Evolutionary conservation across 805 yeast species (phyloP).

Genomic region (baker's yeast (Saccharomyces cerevisiae)): DNA sequence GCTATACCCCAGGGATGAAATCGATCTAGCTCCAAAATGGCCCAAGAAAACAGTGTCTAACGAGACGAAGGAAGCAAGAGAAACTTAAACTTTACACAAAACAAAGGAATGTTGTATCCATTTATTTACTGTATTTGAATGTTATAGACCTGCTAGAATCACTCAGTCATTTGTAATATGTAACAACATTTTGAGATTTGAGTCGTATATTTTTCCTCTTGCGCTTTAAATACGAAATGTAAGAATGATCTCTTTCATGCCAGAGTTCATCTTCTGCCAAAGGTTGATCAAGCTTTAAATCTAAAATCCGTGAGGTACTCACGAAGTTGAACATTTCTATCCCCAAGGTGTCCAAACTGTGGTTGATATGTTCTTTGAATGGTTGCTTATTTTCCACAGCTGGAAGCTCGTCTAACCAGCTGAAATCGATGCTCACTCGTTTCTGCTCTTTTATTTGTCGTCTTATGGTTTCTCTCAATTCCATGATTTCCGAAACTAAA

Average conservation of each 20-base stretch:
- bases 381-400: not conserved
- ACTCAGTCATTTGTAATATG: not conserved
- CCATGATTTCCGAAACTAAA: constrained; percentile 38
- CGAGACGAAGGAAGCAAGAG: not conserved
- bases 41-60: constrained; percentile 32
- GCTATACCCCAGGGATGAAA: constrained; percentile 55
- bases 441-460: constrained; percentile 4
- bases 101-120: no score
- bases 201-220: not conserved
- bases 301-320: not conserved
- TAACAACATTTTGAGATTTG: not conserved
- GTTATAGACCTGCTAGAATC: not conserved
- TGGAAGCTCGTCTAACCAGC: constrained; percentile 1
- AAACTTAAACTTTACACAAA: not conserved
- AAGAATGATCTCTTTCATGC: not conserved
- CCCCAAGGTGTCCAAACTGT: not conserved
- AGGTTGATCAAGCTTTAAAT: not conserved
- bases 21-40: constrained; percentile 81
- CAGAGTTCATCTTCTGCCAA: not conserved
- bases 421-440: not conserved
- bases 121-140: not conserved
- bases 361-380: not conserved
- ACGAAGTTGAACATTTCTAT: not conserved
- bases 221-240: not conserved
- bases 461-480: constrained; percentile 32